Conservation (phyloP, 1,284 basidiomycete genomes). For the Pseudozyma pruni region DNA sequence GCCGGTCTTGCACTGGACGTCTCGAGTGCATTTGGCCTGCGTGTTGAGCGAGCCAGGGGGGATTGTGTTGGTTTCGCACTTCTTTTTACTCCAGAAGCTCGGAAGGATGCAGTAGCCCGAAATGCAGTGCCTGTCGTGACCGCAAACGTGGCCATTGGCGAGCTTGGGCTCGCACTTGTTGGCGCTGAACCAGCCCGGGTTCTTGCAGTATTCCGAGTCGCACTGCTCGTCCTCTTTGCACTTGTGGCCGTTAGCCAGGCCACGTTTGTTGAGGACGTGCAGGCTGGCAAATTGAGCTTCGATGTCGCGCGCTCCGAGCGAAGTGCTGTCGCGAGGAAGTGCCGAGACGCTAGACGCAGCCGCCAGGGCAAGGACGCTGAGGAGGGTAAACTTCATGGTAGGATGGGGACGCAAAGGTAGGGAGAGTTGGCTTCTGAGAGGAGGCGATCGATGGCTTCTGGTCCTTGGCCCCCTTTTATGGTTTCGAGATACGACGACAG, state of each 20-base stretch:
- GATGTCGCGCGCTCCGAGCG: not conserved
- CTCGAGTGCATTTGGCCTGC: not conserved
- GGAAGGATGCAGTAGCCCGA: constrained; percentile 1
- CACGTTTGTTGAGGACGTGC: not conserved
- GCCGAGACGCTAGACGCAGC: constrained; percentile 4
- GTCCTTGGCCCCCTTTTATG: constrained; percentile 4
- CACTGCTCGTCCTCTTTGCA: constrained; percentile 2
- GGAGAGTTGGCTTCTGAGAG: not conserved
- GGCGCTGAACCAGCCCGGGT: constrained; percentile 1
- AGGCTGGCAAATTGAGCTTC: constrained; percentile 2
- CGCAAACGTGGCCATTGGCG: not conserved
- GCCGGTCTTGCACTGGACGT: constrained; percentile 1
- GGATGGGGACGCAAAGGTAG: not conserved
- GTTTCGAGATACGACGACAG: not conserved
- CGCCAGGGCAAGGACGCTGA: constrained; percentile 1
- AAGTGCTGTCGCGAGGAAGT: constrained; percentile 1
- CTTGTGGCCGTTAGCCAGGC: not conserved
- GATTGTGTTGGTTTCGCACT: constrained; percentile 2
- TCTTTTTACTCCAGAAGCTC: not conserved
- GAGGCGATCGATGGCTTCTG: constrained; percentile 1
- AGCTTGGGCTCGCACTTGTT: not conserved
- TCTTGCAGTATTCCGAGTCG: constrained; percentile 1
- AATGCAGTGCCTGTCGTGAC: not conserved
- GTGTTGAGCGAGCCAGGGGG: not conserved
- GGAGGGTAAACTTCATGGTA: constrained; percentile 7